Evolutionary conservation across 1,284 basidiomycete species (phyloP).

Genomic region (Trichosporon inkin): DNA sequence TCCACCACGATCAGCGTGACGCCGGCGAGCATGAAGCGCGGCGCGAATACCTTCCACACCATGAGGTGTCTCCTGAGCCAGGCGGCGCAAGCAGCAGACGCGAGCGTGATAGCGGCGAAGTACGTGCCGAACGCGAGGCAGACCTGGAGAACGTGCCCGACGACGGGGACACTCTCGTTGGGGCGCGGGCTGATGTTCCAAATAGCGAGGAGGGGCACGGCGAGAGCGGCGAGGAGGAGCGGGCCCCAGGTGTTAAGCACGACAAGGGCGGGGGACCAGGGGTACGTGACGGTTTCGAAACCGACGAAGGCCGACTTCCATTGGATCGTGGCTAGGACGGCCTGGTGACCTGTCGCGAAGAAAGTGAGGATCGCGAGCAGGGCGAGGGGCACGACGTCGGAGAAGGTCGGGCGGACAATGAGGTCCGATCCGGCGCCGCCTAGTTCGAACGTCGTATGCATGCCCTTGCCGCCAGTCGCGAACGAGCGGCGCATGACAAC

Average conservation of each 20-base stretch:
- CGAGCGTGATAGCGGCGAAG: constrained; percentile 63
- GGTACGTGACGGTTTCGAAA: constrained; percentile 66
- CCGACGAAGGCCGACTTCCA: constrained; percentile 90
- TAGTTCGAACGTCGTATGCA: constrained; percentile 45
- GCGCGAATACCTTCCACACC: constrained; percentile 99
- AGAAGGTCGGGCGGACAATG: constrained; percentile 56
- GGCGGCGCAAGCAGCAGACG: constrained; percentile 68
- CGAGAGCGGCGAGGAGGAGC: constrained; percentile 61
- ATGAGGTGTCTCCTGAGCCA: constrained; percentile 84
- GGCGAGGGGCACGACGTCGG: constrained; percentile 66
- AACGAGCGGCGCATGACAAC: constrained; percentile 52
- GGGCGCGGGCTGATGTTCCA: constrained; percentile 81
- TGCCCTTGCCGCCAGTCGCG: constrained; percentile 28
- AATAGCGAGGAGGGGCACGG: constrained; percentile 67
- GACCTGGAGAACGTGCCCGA: constrained; percentile 53
- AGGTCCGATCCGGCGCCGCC: constrained; percentile 52
- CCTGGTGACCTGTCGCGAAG: constrained; percentile 87
- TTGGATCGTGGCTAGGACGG: constrained; percentile 82
- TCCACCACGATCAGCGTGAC: constrained; percentile 53
- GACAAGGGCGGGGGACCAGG: constrained; percentile 73
- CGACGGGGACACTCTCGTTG: constrained; percentile 37
- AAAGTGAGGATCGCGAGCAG: constrained; percentile 73
- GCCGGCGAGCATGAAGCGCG: constrained; percentile 79
- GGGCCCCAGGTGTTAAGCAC: constrained; percentile 75
- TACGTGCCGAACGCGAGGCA: constrained; percentile 66